A percentile compares a stretch with the other conserved stretches of the same genome.
These are phyloP conservation scores for Eucalyptus erythrocorys DNA, from an alignment of 345 rosid genomes.

Conservation along the genomic window DNA sequence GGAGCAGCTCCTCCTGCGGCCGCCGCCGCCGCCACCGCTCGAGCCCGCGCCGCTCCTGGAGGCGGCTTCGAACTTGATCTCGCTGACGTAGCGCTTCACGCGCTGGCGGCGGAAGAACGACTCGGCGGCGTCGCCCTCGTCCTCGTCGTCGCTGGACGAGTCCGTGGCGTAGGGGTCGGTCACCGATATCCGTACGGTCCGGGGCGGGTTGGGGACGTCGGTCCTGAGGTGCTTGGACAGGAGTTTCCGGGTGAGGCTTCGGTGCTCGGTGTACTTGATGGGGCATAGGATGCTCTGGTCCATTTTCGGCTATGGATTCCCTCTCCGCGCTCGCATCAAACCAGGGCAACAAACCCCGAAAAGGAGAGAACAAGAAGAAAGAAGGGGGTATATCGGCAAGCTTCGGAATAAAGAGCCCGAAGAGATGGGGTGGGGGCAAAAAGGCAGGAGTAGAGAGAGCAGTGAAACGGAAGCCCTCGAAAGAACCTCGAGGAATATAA, in stretches of 20 bases:
- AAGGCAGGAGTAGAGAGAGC: background rate
- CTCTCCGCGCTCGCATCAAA: conserved; percentile 6
- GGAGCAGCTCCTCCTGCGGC: conserved; percentile 15
- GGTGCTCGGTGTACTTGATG: conserved; percentile 52
- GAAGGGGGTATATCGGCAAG: background rate
- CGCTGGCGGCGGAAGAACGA: conserved; percentile 21
- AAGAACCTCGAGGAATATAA: background rate
- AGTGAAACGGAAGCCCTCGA: background rate
- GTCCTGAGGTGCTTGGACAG: background rate
- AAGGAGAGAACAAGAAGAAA: background rate
- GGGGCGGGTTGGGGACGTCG: background rate
- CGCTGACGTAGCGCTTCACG: conserved; percentile 56
- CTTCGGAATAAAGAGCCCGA: background rate
- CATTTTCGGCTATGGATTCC: conserved; percentile 6
- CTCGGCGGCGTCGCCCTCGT: background rate
- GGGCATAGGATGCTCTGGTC: conserved; percentile 37
- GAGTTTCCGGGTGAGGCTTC: conserved; percentile 24
- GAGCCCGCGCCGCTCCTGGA: conserved; percentile 1
- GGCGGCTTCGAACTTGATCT: conserved; percentile 39
- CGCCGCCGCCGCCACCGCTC: background rate
- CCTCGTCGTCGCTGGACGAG: conserved; percentile 86
- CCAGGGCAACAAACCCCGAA: background rate
- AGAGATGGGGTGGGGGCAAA: background rate
- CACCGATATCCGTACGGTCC: conserved; percentile 37
- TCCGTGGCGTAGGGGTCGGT: conserved; percentile 82